Evolutionary conservation across 148 eudicot genomes (phyloP).

Genomic region (Vaccinium vitisidaea): DNA sequence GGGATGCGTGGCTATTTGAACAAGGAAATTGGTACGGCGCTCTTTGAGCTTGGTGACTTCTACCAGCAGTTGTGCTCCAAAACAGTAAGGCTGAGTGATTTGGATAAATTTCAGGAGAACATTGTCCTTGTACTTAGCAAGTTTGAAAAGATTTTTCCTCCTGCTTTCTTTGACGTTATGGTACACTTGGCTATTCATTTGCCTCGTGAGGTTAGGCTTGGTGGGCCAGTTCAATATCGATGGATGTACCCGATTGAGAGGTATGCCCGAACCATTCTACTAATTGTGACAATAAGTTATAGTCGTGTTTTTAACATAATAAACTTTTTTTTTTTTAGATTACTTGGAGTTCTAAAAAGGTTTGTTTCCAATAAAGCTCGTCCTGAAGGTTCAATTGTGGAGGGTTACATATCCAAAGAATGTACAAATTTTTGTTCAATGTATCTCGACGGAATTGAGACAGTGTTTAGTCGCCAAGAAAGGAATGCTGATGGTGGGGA

Average conservation of each 20-base stretch:
- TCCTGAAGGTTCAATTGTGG: too few species aligned
- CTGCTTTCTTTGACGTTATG: conserved; percentile 18
- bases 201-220: not conserved
- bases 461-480: too few species aligned
- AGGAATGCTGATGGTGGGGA: too few species aligned
- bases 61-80: not conserved
- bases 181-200: conserved; percentile 18
- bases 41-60: not conserved
- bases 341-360: too few species aligned
- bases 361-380: not conserved
- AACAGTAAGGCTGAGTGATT: not conserved
- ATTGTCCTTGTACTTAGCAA: not conserved
- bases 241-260: conserved; percentile 18
- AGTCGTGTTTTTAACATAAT: not conserved
- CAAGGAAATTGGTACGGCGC: not conserved
- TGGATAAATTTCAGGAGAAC: not conserved
- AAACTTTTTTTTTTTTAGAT: too few species aligned
- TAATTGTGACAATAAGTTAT: not conserved
- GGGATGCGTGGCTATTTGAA: not conserved
- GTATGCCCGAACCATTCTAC: not conserved
- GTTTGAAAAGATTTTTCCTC: not conserved
- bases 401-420: too few species aligned
- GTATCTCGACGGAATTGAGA: too few species aligned
- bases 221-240: conserved; percentile 9
- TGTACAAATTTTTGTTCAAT: too few species aligned